Conservation (phyloP, 2,329 filamentous ascomycete species). For the Epichloe sylvatica region DNA sequence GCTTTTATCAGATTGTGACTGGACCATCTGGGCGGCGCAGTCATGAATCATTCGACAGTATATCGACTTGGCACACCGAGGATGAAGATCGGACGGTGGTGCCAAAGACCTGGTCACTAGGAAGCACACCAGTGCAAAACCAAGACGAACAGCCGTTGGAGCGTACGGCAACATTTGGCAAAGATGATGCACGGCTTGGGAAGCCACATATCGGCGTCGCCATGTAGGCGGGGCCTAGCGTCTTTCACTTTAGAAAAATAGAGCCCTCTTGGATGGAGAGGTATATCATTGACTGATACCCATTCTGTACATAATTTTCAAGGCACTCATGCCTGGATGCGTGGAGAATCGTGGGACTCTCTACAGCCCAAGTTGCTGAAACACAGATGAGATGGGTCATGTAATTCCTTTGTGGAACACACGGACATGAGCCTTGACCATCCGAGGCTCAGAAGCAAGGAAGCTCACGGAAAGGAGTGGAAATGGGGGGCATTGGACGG, state of each 20-base stretch:
- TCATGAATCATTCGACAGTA: slow-evolving; percentile 31
- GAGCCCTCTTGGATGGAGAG: background rate
- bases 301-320: background rate
- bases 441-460: background rate
- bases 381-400: background rate
- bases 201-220: slow-evolving; percentile 16
- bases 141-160: slow-evolving; percentile 28
- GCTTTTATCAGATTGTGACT: slow-evolving; percentile 45
- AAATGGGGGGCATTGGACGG: background rate
- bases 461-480: background rate
- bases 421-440: background rate
- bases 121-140: slow-evolving; percentile 27
- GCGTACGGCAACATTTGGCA: slow-evolving; percentile 19
- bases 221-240: slow-evolving; percentile 9
- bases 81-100: slow-evolving; percentile 29
- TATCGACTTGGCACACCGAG: slow-evolving; percentile 37
- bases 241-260: background rate
- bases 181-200: slow-evolving; percentile 8
- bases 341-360: background rate
- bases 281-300: background rate
- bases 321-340: background rate
- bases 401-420: background rate
- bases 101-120: slow-evolving; percentile 36
- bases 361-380: background rate
- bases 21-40: slow-evolving; percentile 22